Evolutionary conservation across 768 basidiomycete genomes (phyloP), one percentile per base, ranked within the genome.

Genomic region (Lactarius hatsudake): DNA sequence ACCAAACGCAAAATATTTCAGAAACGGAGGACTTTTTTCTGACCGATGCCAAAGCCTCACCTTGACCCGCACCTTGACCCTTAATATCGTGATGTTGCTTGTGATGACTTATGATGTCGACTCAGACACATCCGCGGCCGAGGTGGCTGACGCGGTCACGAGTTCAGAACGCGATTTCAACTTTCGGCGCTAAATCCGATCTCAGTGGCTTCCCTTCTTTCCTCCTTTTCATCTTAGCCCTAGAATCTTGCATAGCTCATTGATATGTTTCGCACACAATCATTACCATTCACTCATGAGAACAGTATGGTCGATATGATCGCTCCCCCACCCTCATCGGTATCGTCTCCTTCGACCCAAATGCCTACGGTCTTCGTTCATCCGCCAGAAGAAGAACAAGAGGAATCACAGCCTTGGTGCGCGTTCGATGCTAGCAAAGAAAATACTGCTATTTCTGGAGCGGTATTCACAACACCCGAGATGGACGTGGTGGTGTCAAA

Each of bases 331-430:
- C 74, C 74, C 2, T 72, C 74, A n/a, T 74, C 76, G 12, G 64
- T 72, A 30, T 65, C 73, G 42, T 71, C 72, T 56, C 63, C 67
- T 48, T n/a, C 64, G 28, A 43, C 64, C n/a, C 71, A 66, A 40
- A 68, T 77, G 57, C 78, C 78, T 6, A 72, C 76, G 59, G 78
- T 79, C 20, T 73, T 77, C 67, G 76, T 79, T 18, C 74, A 74
- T 32, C 77, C 78, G 9, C 78, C 78, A 18, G 78, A 79, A 65
- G 78, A 79, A 53, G 78, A 79, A 62, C 76, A 76, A 45, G 70
- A 71, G 5, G 71, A 73, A 13, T 75, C 73, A 20, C 77, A 75
- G 18, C 78, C 78, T 2, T 78, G 71, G 64, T 75, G 73, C 55
- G 77, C 74, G 40, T 79, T 77, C 60, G 74, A 79, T 55, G 77